A percentile compares a stretch with the other conserved stretches of the same genome.
Evolutionary conservation across 345 rosid species (phyloP).

Genomic region (Gynandropsis gynandra): DNA sequence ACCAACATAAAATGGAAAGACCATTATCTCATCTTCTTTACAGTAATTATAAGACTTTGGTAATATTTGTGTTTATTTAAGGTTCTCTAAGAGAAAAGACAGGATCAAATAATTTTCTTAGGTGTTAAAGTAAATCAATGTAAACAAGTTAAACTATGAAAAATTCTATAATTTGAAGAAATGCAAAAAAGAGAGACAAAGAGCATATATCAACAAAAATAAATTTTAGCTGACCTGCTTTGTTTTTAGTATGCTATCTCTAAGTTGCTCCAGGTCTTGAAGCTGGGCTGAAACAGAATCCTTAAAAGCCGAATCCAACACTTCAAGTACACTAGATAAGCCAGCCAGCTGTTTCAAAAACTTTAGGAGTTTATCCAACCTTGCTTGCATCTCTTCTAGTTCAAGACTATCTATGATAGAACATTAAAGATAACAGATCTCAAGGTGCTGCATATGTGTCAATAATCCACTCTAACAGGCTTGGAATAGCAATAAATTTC

Average conservation of each 20-base stretch:
- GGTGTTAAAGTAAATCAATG: background rate
- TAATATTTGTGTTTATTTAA: conserved; percentile 2
- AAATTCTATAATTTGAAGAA: too few relatives aligned
- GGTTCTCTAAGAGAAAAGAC: conserved; percentile 3
- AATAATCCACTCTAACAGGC: background rate
- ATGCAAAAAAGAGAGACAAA: background rate
- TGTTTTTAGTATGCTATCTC: conserved; percentile 65
- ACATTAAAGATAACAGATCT: conserved; percentile 35
- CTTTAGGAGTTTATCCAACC: conserved; percentile 50
- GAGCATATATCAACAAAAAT: background rate
- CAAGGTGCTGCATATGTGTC: conserved; percentile 14
- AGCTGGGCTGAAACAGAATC: conserved; percentile 61
- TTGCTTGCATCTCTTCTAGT: conserved; percentile 47
- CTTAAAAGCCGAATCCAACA: conserved; percentile 75
- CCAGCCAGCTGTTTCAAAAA: conserved; percentile 50
- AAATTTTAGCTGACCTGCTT: conserved; percentile 61
- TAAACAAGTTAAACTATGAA: conserved; percentile 7
- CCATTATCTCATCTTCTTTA: conserved; percentile 6
- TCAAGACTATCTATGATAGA: conserved; percentile 54
- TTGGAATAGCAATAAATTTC: conserved; percentile 13
- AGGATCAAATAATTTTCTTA: background rate
- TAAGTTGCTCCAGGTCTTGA: conserved; percentile 74
- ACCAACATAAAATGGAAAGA: conserved; percentile 9
- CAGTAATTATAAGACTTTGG: conserved; percentile 4
- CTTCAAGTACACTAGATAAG: conserved; percentile 71